Conservation (phyloP, 148 eudicot genomes). For the Mesembryanthemum crystallinum region DNA sequence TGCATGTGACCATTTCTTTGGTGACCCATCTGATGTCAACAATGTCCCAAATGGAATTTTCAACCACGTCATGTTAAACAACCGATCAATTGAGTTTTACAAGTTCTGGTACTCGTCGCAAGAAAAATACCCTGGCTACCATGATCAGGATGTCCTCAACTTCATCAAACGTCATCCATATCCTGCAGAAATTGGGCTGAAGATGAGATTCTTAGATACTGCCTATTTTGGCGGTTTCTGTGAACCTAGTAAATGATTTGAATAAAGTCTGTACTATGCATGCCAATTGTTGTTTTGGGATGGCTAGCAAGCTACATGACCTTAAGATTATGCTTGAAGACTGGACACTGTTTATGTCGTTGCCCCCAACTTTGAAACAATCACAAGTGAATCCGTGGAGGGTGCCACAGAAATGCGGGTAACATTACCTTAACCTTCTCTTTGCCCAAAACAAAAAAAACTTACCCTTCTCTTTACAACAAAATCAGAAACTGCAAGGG, state of each 20-base stretch:
- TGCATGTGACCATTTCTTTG: constrained; percentile 53
- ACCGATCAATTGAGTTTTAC: constrained; percentile 45
- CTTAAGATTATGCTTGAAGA: constrained; percentile 55
- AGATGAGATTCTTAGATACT: constrained; percentile 55
- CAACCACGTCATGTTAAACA: constrained; percentile 53
- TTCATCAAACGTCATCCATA: constrained; percentile 37
- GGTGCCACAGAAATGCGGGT: constrained; percentile 52
- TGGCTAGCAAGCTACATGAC: constrained; percentile 44
- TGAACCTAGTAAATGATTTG: constrained; percentile 50
- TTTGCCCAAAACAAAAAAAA: no score
- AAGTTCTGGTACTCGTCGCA: constrained; percentile 46
- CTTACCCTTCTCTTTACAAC: no score
- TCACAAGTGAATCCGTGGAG: constrained; percentile 35
- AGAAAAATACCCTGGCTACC: constrained; percentile 37
- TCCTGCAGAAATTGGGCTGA: constrained; percentile 38
- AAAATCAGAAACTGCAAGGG: no score
- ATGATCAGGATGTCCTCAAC: constrained; percentile 57
- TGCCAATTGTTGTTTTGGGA: constrained; percentile 56
- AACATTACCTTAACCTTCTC: no score
- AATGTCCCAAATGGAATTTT: constrained; percentile 59
- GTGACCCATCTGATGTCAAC: constrained; percentile 35
- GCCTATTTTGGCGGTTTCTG: constrained; percentile 60
- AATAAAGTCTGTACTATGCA: constrained; percentile 58
- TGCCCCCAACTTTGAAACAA: constrained; percentile 35
- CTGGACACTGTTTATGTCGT: constrained; percentile 50